These are phyloP conservation scores for Penicillium sp. DNA, from an alignment of 2,329 filamentous ascomycete genomes.

Conservation along the genomic window DNA sequence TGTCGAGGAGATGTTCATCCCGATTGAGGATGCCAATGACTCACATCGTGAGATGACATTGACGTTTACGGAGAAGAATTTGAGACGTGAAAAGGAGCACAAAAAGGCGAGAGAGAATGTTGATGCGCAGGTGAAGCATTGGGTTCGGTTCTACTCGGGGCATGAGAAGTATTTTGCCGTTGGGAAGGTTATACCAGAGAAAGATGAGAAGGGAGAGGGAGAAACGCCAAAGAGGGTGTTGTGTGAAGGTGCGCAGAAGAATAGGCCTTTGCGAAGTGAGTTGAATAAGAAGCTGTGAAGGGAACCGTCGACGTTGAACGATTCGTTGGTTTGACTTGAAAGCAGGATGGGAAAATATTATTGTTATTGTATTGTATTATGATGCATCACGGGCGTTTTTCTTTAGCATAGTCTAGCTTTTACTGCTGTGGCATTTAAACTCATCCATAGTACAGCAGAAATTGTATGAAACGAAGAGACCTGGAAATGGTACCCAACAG, in stretches of 20 bases:
- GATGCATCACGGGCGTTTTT: background rate
- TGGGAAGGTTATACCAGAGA: slow-evolving; percentile 65
- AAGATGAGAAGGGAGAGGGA: slow-evolving; percentile 23
- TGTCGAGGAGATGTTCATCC: slow-evolving; percentile 77
- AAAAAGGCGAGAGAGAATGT: slow-evolving; percentile 63
- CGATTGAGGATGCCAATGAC: slow-evolving; percentile 59
- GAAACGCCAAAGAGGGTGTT: slow-evolving; percentile 52
- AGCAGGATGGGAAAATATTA: background rate
- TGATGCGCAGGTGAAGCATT: slow-evolving; percentile 66
- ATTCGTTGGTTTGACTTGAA: background rate
- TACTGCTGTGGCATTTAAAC: no score
- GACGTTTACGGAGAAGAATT: slow-evolving; percentile 43
- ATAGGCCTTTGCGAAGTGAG: slow-evolving; percentile 51
- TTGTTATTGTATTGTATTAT: background rate
- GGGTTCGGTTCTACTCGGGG: slow-evolving; percentile 77
- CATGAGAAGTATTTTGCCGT: slow-evolving; percentile 78
- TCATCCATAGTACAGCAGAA: no score
- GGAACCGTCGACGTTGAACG: background rate
- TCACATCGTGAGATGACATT: slow-evolving; percentile 27
- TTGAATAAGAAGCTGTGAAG: slow-evolving; percentile 13
- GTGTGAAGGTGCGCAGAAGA: slow-evolving; percentile 67
- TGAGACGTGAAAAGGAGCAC: slow-evolving; percentile 59
- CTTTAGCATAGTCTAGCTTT: background rate
- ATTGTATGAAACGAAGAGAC: no score
- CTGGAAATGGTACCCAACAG: no score